These are phyloP conservation scores for Ceriops tagal DNA, from an alignment of 345 rosid genomes.

Conservation along the genomic window DNA sequence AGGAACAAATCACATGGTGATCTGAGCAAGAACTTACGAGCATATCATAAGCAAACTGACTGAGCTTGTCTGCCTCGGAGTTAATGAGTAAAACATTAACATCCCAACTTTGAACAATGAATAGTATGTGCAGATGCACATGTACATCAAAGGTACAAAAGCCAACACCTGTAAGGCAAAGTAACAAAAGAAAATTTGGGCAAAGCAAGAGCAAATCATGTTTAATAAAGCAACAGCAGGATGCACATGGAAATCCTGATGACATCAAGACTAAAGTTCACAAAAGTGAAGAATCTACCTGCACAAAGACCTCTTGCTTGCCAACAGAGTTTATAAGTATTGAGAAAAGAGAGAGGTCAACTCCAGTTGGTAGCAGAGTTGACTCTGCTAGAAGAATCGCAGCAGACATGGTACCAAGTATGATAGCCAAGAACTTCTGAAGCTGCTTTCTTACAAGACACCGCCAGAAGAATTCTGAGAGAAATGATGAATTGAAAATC, in stretches of 20 bases:
- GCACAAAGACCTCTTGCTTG: slow-evolving; percentile 29
- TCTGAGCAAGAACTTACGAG: slow-evolving; percentile 61
- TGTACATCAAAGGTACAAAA: slow-evolving; percentile 92
- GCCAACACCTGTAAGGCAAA: slow-evolving; percentile 66
- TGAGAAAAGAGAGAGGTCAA: slow-evolving; percentile 92
- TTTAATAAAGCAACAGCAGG: not conserved
- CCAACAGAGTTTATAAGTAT: slow-evolving; percentile 78
- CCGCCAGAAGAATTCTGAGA: slow-evolving; percentile 87
- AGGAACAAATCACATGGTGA: slow-evolving; percentile 8
- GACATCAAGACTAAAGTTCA: not conserved
- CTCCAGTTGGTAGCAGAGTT: slow-evolving; percentile 43
- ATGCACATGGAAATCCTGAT: not conserved
- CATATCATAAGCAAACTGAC: slow-evolving; percentile 98
- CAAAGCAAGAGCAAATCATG: not conserved
- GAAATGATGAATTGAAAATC: not conserved
- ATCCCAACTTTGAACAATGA: slow-evolving; percentile 93
- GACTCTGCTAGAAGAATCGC: slow-evolving; percentile 99
- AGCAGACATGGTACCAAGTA: slow-evolving; percentile 77
- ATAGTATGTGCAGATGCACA: slow-evolving; percentile 96
- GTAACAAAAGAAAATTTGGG: slow-evolving; percentile 5
- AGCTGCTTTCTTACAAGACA: slow-evolving; percentile 68
- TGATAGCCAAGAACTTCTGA: slow-evolving; percentile 60
- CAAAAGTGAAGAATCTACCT: slow-evolving; percentile 17
- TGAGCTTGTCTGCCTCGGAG: slow-evolving; percentile 94
- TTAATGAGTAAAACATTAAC: slow-evolving; percentile 97